Conservation (phyloP, 805 yeast species). For the Hanseniaspora taiwanica region DNA sequence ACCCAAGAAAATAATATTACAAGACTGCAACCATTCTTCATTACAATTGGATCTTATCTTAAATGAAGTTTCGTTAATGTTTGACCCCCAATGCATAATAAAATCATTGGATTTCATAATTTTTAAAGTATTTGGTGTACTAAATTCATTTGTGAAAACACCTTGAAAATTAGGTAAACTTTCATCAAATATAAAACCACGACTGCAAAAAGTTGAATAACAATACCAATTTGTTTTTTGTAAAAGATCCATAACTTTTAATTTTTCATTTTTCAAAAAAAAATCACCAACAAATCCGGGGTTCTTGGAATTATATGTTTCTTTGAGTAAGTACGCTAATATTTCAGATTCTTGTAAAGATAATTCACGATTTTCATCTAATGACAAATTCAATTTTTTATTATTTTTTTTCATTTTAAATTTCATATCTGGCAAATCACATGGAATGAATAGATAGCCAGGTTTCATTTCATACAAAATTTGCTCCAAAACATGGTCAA, state of each 20-base stretch:
- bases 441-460: slow-evolving; percentile 70
- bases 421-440: slow-evolving; percentile 41
- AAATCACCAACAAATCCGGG: slow-evolving; percentile 68
- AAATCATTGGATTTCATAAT: slow-evolving; percentile 49
- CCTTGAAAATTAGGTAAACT: slow-evolving; percentile 52
- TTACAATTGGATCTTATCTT: slow-evolving; percentile 1
- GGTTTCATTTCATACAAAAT: slow-evolving; percentile 55
- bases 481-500: slow-evolving; percentile 51
- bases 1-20: slow-evolving; percentile 4
- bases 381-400: slow-evolving; percentile 19
- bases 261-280: slow-evolving; percentile 44
- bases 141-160: slow-evolving; percentile 47
- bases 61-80: slow-evolving; percentile 39
- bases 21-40: slow-evolving; percentile 2
- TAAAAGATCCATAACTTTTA: slow-evolving; percentile 36
- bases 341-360: slow-evolving; percentile 18
- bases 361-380: slow-evolving; percentile 12
- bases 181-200: slow-evolving; percentile 57
- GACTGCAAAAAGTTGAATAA: slow-evolving; percentile 54
- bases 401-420: slow-evolving; percentile 29
- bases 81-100: slow-evolving; percentile 57
- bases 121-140: slow-evolving; percentile 28
- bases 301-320: slow-evolving; percentile 35
- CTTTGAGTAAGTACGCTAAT: slow-evolving; percentile 32
- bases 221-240: slow-evolving; percentile 32